Evolutionary conservation across 345 rosid species (phyloP).

Genomic region (sweet orange (Citrus sinensis)): DNA sequence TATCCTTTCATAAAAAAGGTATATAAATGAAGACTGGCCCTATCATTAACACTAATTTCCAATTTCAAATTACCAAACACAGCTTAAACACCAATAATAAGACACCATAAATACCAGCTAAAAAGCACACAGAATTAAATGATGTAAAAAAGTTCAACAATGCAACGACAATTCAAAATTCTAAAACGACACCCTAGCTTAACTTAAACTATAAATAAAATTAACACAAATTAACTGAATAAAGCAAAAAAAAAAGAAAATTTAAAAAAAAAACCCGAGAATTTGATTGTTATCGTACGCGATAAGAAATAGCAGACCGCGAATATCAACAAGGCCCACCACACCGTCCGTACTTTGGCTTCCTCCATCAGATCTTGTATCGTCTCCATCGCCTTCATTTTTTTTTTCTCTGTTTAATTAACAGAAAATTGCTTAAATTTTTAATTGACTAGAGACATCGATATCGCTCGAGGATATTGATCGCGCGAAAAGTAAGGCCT

Average conservation of each 20-base stretch:
- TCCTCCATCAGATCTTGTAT: slow-evolving; percentile 97
- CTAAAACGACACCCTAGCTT: background rate
- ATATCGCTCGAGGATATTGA: background rate
- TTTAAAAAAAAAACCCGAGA: background rate
- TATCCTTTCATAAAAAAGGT: background rate
- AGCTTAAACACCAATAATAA: background rate
- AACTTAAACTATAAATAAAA: background rate
- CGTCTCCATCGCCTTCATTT: slow-evolving; percentile 77
- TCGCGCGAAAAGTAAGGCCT: background rate
- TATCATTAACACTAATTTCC: background rate
- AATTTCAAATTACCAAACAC: background rate
- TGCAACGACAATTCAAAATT: background rate
- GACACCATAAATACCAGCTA: background rate
- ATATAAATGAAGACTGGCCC: background rate
- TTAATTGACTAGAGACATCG: background rate
- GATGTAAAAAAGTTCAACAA: background rate
- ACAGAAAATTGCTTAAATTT: background rate
- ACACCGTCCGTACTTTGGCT: slow-evolving; percentile 75
- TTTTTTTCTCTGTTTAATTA: background rate
- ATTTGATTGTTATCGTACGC: slow-evolving; percentile 47
- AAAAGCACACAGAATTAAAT: background rate
- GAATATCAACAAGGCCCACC: slow-evolving; percentile 84
- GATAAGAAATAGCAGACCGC: slow-evolving; percentile 76
- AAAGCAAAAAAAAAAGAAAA: background rate
- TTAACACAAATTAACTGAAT: background rate